These are phyloP conservation scores for Ceratobasidium sp. DNA, from an alignment of 1,284 basidiomycete genomes.

Conservation along the genomic window DNA sequence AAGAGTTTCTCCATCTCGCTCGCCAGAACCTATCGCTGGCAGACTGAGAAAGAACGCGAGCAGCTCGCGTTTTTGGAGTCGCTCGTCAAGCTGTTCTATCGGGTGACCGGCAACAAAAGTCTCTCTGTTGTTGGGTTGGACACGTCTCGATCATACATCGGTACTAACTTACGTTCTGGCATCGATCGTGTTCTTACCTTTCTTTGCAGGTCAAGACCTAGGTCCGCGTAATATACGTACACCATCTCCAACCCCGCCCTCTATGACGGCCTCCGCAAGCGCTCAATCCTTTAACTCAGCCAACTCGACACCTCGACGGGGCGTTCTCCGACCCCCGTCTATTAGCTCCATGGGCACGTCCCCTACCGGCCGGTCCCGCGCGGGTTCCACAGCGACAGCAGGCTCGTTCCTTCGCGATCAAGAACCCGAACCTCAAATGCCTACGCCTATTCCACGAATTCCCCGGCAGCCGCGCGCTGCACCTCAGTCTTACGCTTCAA, in stretches of 20 bases:
- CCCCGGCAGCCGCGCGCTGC: constrained; percentile 15
- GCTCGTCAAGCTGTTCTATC: constrained; percentile 76
- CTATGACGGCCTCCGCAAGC: constrained; percentile 28
- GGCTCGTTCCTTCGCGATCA: constrained; percentile 30
- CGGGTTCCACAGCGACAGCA: constrained; percentile 31
- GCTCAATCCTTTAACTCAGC: constrained; percentile 27
- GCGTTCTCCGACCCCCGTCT: constrained; percentile 36
- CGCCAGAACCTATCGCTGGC: constrained; percentile 88
- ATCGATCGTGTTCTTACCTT: not conserved
- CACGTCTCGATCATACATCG: constrained; percentile 30
- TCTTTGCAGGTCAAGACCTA: not conserved
- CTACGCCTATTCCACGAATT: constrained; percentile 20
- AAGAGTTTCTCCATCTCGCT: constrained; percentile 82
- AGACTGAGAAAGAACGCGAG: constrained; percentile 79
- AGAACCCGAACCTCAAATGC: constrained; percentile 29
- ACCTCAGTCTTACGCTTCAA: constrained; percentile 36
- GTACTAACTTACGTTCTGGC: not conserved
- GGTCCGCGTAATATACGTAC: not conserved
- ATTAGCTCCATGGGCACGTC: constrained; percentile 34
- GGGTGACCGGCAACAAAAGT: constrained; percentile 65
- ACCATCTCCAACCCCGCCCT: constrained; percentile 34
- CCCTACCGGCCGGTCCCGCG: constrained; percentile 20
- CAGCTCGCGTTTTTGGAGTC: constrained; percentile 79
- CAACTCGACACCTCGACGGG: constrained; percentile 23
- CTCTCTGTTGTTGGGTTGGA: constrained; percentile 51